phyloP scores from a whole-genome alignment of 139 green algal species.

The Nannochloris sp. region DNA sequence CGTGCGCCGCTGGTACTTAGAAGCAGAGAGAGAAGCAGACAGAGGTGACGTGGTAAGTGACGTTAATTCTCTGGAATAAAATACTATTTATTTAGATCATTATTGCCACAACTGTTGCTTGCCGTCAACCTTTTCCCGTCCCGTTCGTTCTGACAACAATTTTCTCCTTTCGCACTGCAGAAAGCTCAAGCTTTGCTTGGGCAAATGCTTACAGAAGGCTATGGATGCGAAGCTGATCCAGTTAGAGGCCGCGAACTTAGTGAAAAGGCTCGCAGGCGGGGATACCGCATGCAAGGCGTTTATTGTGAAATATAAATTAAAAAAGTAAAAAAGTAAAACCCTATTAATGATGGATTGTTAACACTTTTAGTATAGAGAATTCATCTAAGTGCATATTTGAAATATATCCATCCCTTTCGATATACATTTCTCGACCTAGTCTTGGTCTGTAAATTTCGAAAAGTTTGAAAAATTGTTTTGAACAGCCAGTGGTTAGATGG shows the following conservation, averaged over 20 bases:
- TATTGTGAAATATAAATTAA: conserved; percentile 45
- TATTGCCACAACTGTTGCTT: background rate
- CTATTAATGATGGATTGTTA: background rate
- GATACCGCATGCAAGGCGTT: conserved; percentile 68
- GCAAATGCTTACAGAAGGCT: conserved; percentile 72
- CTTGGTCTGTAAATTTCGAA: too few relatives aligned
- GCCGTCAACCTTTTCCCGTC: background rate
- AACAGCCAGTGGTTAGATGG: too few relatives aligned
- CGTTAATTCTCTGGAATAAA: background rate
- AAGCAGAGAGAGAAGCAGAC: conserved; percentile 56
- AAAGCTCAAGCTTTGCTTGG: conserved; percentile 66
- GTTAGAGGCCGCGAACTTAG: conserved; percentile 46
- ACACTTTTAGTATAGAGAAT: background rate
- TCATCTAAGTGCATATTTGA: too few relatives aligned
- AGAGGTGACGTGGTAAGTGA: conserved; percentile 42
- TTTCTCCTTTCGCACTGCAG: conserved; percentile 25
- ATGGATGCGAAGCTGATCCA: conserved; percentile 54
- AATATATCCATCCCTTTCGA: too few relatives aligned
- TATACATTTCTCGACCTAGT: too few relatives aligned
- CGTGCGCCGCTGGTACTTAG: conserved; percentile 67
- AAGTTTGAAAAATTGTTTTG: too few relatives aligned
- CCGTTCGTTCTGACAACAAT: too few relatives aligned
- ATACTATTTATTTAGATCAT: background rate
- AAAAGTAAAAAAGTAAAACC: background rate
- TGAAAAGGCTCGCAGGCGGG: conserved; percentile 48